phyloP scores from a whole-genome alignment of 768 basidiomycete species.

The Russula compacta region DNA sequence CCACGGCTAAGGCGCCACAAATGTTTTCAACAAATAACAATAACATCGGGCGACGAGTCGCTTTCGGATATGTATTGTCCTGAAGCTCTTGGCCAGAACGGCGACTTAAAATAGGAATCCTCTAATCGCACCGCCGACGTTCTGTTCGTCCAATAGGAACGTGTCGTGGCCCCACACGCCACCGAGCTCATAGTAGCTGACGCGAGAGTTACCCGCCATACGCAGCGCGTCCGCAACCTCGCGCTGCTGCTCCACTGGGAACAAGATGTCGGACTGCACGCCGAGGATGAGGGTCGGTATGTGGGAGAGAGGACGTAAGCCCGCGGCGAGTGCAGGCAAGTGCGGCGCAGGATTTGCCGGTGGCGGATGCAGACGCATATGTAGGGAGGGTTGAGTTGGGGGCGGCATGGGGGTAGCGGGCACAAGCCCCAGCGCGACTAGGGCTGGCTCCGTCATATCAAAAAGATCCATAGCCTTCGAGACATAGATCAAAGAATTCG shows the following conservation, averaged over 20 bases:
- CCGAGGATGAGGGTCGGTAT: slow-evolving; percentile 85
- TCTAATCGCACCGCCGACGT: slow-evolving; percentile 85
- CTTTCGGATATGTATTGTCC: no score
- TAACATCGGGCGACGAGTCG: no score
- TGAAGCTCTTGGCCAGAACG: background rate
- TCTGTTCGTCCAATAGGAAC: slow-evolving; percentile 85
- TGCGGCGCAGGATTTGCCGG: slow-evolving; percentile 67
- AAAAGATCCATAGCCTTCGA: slow-evolving; percentile 99
- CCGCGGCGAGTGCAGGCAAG: slow-evolving; percentile 66
- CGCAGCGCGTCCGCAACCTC: slow-evolving; percentile 89
- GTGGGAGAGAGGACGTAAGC: slow-evolving; percentile 61
- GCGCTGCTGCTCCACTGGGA: slow-evolving; percentile 94
- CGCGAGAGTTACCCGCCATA: slow-evolving; percentile 78
- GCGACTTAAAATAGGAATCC: slow-evolving; percentile 62
- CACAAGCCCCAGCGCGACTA: slow-evolving; percentile 56
- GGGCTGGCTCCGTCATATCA: slow-evolving; percentile 78
- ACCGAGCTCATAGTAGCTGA: slow-evolving; percentile 95
- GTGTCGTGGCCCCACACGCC: slow-evolving; percentile 99
- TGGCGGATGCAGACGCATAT: slow-evolving; percentile 60
- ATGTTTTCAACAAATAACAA: no score
- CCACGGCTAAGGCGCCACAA: no score
- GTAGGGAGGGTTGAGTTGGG: slow-evolving; percentile 20
- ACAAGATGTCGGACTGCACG: slow-evolving; percentile 93
- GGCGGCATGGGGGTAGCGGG: slow-evolving; percentile 23
- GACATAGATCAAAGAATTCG: slow-evolving; percentile 97